Base-by-base conservation (phyloP, 2,329 filamentous ascomycete genomes). In the Colletotrichum chrysophilum region DNA sequence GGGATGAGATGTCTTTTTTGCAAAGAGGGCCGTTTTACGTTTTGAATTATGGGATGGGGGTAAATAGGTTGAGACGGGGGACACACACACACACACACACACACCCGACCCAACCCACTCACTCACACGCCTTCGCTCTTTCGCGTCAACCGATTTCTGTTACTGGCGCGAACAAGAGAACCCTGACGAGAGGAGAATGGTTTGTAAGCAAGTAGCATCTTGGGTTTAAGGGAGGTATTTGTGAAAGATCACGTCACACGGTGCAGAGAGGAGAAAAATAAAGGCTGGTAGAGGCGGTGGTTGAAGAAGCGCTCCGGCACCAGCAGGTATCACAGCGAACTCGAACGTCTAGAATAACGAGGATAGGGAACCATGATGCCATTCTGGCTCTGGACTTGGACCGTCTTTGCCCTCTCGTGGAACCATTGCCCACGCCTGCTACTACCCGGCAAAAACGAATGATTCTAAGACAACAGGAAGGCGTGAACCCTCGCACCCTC, bases 141-240 rank as follows among this genome's bases (percentile, higher is more conserved):
- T 70, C 67, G 67, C 56, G 67, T 70, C 28, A 61, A 68, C 55
- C 28, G 48, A 62, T 24, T 62, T 62, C 36, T 62, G 26, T 62
- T 62, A 62, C 67, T 52, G 36, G 24, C 67, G 67, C 67, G 67
- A 70, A 70, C 67, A 26, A 70, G 16, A 28, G 67, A 70, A 62
- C 56, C 67, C 38, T 70, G 67, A 70, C 56, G 26, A 38, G n/a
- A 28, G 9, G 36, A 18, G 18, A 21, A 28, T 13, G 56, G 34
- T 64, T 64, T 16, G 61, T 28, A 52, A 52, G 43, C 43, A 52
- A 52, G 43, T 12, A 52, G 43, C 43, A 52, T 52, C 43, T 21
- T 52, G 43, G n/a, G 6, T 10, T n/a, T 13, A 21, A 21, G 43
- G 43, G n/a, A 7, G 24, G 36, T n/a, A 38, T 52, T 14, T 24